These are phyloP conservation scores for Aspergillus fructus DNA, from an alignment of 2,329 filamentous ascomycete genomes.

Conservation along the genomic window DNA sequence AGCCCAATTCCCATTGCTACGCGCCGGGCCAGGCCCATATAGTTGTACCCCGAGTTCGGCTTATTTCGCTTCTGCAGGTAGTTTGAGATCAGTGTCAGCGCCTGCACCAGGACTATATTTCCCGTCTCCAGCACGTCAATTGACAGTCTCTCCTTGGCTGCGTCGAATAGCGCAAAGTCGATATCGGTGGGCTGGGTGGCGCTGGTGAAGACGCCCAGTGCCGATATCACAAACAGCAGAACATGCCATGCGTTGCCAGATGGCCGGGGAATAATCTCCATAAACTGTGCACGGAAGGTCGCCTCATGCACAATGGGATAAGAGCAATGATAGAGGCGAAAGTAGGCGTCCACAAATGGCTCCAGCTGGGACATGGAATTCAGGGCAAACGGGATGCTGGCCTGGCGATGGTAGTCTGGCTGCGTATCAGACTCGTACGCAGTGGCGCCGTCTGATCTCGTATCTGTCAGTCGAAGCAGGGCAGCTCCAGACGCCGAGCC, in stretches of 20 bases:
- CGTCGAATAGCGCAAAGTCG: constrained; percentile 38
- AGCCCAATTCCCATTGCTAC: constrained; percentile 45
- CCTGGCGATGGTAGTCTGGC: neutral
- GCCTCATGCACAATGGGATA: constrained; percentile 44
- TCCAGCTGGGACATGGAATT: neutral
- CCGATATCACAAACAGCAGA: constrained; percentile 35
- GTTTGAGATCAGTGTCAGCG: constrained; percentile 41
- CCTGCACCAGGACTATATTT: constrained; percentile 43
- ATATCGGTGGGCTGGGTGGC: constrained; percentile 24
- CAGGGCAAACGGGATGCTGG: neutral
- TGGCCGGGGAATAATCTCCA: constrained; percentile 34
- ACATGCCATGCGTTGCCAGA: constrained; percentile 34
- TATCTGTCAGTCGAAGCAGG: neutral
- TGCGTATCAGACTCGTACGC: no score
- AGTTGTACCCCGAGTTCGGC: constrained; percentile 44
- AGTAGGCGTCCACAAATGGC: constrained; percentile 33
- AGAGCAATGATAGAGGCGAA: constrained; percentile 35
- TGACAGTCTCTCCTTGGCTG: constrained; percentile 38
- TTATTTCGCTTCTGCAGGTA: constrained; percentile 45
- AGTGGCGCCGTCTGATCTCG: neutral
- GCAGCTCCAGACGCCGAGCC: neutral
- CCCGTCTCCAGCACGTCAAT: constrained; percentile 41
- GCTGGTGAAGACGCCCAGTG: constrained; percentile 35
- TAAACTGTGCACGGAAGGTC: constrained; percentile 41
- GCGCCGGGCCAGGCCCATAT: constrained; percentile 39